Base-by-base conservation (phyloP, 2,329 filamentous ascomycete genomes). In the Colletotrichum sp. region DNA sequence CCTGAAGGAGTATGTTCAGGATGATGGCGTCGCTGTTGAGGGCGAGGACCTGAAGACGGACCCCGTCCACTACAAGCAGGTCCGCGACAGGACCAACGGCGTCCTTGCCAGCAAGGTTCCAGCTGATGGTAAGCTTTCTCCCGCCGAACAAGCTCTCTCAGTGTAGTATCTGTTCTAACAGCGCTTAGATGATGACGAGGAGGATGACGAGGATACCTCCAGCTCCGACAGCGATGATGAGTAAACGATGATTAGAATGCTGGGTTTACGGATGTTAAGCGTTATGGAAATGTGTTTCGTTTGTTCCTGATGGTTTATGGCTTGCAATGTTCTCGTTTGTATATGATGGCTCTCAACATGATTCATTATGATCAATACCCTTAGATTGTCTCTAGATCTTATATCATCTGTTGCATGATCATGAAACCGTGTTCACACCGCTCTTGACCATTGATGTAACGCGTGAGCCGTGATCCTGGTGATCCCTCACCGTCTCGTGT, bases 211-310 rank as follows among this genome's bases (percentile, higher is more conserved):
- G 16, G 65, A 75, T 16, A 70, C 72, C 12, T 72, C 73, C 32
- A 75, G 69, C 63, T 75, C 73, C 55, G 73, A 75, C 63, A 75
- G 73, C 26, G 73, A 75, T 10, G 73, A 75, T n/a, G 73, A 75
- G 57, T 75, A 68, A 60, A 57, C 18, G 24, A 15, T 32, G n/a
- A 44, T 36, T 32, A 32, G n/a, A 10, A 59, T 30, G 32, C n/a
- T 30, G 32, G n/a, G 34, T 72, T 64, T 64, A n/a, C 26, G 8
- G 36, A 57, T 66, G 36, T 65, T 55, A 73, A 67, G 60, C 57
- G 59, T 75, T 48, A 75, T 59, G 73, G 71, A 59, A 55, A 52
- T 69, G 48, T 64, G 66, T 57, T 36, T 36, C 57, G 55, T 52
- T 26, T 57, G 57, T 62, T 36, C 1, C 24, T 68, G 26, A 55